Evolutionary conservation across 495 filamentous ascomycete species (phyloP).

Genomic region (Penicillium salamii): DNA sequence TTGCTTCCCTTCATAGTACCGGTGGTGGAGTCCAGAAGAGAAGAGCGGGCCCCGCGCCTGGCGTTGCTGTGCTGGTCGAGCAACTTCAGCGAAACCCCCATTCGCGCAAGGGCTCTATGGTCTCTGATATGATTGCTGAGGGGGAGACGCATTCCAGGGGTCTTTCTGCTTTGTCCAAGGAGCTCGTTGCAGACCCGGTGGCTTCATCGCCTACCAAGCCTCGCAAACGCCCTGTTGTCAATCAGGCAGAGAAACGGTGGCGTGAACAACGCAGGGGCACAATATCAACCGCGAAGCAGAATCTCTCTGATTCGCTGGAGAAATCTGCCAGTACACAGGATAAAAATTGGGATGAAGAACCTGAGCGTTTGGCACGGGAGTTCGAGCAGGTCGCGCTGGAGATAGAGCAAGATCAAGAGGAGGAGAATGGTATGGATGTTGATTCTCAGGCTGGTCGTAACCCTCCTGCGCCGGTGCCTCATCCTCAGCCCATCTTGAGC

Average conservation of each 20-base stretch:
- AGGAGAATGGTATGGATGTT: slow-evolving; percentile 18
- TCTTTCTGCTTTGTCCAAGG: neutral
- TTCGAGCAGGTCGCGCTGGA: slow-evolving; percentile 50
- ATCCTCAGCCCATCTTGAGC: slow-evolving; percentile 1
- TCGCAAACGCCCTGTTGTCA: slow-evolving; percentile 44
- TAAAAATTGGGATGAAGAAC: slow-evolving; percentile 43
- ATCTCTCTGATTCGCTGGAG: slow-evolving; percentile 34
- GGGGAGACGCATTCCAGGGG: slow-evolving; percentile 6
- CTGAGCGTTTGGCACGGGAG: slow-evolving; percentile 42
- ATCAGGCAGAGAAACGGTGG: slow-evolving; percentile 44
- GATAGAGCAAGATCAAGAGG: slow-evolving; percentile 23
- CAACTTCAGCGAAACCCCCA: slow-evolving; percentile 37
- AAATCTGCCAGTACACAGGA: slow-evolving; percentile 30
- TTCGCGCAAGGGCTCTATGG: slow-evolving; percentile 40
- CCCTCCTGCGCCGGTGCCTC: neutral
- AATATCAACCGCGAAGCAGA: slow-evolving; percentile 40
- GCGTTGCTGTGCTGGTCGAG: slow-evolving; percentile 43
- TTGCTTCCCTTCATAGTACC: slow-evolving; percentile 18
- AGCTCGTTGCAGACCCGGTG: neutral
- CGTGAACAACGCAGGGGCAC: slow-evolving; percentile 36
- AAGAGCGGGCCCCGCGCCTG: slow-evolving; percentile 22
- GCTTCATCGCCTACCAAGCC: slow-evolving; percentile 12
- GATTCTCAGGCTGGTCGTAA: neutral
- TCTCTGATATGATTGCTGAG: slow-evolving; percentile 31
- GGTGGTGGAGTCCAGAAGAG: slow-evolving; percentile 42